These are phyloP conservation scores for Deinandra increscens DNA, from an alignment of 129 eudicot genomes.

Conservation along the genomic window DNA sequence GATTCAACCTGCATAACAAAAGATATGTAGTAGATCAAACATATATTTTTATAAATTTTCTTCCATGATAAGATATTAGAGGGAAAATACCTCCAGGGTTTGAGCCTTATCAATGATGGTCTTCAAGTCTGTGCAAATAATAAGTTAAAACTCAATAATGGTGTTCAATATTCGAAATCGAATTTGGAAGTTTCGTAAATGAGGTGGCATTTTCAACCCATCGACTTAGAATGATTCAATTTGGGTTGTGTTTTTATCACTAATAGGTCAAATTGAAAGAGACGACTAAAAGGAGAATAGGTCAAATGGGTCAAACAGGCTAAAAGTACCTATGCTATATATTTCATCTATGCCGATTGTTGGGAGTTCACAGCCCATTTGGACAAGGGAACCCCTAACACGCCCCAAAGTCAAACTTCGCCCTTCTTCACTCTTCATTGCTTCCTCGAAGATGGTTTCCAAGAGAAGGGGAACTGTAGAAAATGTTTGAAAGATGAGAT, in stretches of 20 bases:
- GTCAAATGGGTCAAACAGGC: not conserved
- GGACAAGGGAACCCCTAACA: slow-evolving; percentile 61
- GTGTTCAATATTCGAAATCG: not conserved
- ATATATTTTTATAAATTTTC: not conserved
- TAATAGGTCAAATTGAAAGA: not conserved
- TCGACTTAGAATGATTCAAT: not conserved
- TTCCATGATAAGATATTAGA: not conserved
- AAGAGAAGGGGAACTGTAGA: slow-evolving; percentile 62
- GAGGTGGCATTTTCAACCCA: not conserved
- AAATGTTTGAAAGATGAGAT: not conserved
- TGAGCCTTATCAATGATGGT: slow-evolving; percentile 71
- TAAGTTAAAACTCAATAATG: not conserved
- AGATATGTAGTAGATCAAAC: not conserved
- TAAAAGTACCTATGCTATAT: slow-evolving; percentile 58
- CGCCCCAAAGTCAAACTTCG: slow-evolving; percentile 72
- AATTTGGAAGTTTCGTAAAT: not conserved
- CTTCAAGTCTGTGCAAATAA: slow-evolving; percentile 60
- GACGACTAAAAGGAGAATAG: not conserved
- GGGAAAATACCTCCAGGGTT: slow-evolving; percentile 58
- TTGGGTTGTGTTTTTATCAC: not conserved
- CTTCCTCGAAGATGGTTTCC: slow-evolving; percentile 62
- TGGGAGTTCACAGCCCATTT: slow-evolving; percentile 65
- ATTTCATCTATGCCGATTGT: slow-evolving; percentile 52
- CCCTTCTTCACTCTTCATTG: slow-evolving; percentile 81
- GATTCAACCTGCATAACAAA: slow-evolving; percentile 73